A percentile compares a stretch with the other conserved stretches of the same genome.
phyloP scores from a whole-genome alignment of 192 early-diverging fungal species.

The Nowakowskiella sp. region DNA sequence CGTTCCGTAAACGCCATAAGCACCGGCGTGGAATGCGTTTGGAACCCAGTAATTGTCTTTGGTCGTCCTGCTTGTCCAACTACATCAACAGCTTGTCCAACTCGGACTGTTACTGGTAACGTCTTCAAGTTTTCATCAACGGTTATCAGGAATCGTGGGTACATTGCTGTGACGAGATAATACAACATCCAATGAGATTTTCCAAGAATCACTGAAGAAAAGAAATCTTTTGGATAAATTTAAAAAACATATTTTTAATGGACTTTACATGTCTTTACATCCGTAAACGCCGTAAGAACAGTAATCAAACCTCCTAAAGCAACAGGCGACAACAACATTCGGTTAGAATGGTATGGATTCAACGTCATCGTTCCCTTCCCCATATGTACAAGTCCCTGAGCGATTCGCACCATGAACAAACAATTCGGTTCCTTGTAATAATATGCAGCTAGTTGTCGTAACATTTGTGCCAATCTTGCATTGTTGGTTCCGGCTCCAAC shows the following conservation, averaged over 20 bases:
- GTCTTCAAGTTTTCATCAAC: constrained; percentile 83
- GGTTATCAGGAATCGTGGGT: constrained; percentile 97
- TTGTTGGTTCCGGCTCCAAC: constrained; percentile 99
- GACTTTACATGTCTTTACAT: constrained; percentile 71
- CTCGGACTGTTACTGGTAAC: constrained; percentile 81
- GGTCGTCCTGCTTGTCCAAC: constrained; percentile 97
- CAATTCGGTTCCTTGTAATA: constrained; percentile 90
- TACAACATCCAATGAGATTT: constrained; percentile 92
- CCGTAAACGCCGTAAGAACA: constrained; percentile 84
- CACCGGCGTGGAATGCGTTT: constrained; percentile 95
- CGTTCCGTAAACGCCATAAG: constrained; percentile 92
- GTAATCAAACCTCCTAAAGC: constrained; percentile 81
- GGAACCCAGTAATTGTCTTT: constrained; percentile 99
- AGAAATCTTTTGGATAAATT: neutral
- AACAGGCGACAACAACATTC: constrained; percentile 82
- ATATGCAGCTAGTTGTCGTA: constrained; percentile 91
- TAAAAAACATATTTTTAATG: neutral
- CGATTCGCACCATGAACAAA: constrained; percentile 77
- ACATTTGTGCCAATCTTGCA: constrained; percentile 93
- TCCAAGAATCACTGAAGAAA: constrained; percentile 65
- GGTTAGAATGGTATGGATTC: constrained; percentile 91
- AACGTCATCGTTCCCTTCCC: constrained; percentile 97
- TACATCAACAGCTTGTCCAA: constrained; percentile 98
- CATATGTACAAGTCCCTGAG: constrained; percentile 84
- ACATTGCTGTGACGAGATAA: constrained; percentile 86